Percentiles rank a stretch among this genome's conserved stretches.
phyloP scores from a whole-genome alignment of 805 yeast genomes.

The Yarrowia sp. region DNA sequence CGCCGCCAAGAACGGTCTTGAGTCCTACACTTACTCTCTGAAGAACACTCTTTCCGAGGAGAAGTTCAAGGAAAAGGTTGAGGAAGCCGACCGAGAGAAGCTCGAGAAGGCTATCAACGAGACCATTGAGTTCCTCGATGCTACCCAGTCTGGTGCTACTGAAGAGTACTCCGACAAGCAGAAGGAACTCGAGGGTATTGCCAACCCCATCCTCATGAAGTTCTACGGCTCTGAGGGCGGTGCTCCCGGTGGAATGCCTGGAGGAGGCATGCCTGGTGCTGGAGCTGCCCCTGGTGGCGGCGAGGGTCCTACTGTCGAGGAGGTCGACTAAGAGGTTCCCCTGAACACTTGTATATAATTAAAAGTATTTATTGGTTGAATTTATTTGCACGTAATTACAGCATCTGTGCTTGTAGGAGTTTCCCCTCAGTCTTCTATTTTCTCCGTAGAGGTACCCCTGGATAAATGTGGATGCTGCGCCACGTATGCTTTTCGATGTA shows the following conservation, averaged over 20 bases:
- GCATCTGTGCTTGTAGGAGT: no score
- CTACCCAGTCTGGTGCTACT: slow-evolving; percentile 1
- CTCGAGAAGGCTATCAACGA: slow-evolving; percentile 82
- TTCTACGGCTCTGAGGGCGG: slow-evolving; percentile 51
- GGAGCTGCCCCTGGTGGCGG: slow-evolving; percentile 24
- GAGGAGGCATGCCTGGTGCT: slow-evolving; percentile 40
- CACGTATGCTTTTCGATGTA: neutral
- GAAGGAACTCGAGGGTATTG: slow-evolving; percentile 10
- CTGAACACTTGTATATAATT: neutral
- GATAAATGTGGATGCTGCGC: slow-evolving; percentile 2
- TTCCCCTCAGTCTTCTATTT: no score
- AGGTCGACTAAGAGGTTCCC: slow-evolving; percentile 1
- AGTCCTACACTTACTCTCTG: slow-evolving; percentile 45
- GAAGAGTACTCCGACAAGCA: slow-evolving; percentile 11
- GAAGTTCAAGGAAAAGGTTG: slow-evolving; percentile 53
- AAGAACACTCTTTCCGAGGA: slow-evolving; percentile 14
- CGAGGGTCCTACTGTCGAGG: slow-evolving; percentile 12
- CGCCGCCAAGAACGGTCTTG: slow-evolving; percentile 91
- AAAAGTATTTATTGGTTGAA: neutral
- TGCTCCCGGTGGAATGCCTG: slow-evolving; percentile 66
- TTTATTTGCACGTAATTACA: neutral
- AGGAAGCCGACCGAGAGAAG: slow-evolving; percentile 68
- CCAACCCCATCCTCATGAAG: slow-evolving; percentile 19
- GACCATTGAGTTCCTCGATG: slow-evolving; percentile 64
- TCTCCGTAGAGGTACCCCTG: neutral